Evolutionary conservation across 2,329 filamentous ascomycete genomes (phyloP), one percentile per base, ranked within the genome.

Genomic region (Diplodia sapinea): DNA sequence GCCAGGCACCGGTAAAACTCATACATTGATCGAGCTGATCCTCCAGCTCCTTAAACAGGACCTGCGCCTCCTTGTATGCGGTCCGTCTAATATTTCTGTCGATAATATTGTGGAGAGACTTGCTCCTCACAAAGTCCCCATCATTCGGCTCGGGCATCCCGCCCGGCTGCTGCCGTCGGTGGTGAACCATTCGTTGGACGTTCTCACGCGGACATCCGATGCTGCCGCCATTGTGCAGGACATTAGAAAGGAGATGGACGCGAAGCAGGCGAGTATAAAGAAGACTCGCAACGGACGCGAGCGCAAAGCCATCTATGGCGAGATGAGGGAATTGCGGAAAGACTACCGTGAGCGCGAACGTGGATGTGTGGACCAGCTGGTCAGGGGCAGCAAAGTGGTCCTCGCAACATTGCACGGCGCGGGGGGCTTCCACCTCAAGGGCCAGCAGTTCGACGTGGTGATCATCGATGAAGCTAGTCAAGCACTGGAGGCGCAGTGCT

Each of bases 81-180:
- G 94, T 0, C 95, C 95, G 0, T 97, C 93, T 36, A 99, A 99
- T 77, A 94, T 99, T 72, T 95, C 93, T 0, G 95, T 99, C 1
- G 95, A 99, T 84, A 99, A 99, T 75, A 96, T 99, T 68, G 94
- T 97, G 9, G 95, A 99, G 79, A 89, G 95, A 8, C 86, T 98
- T 1, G 88, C 93, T 1, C 88, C 91, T 0, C 91, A 94, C 78
- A 93, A 93, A 74, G 85, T 97, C 1, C 90, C 93, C 0, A 93
- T 98, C 73, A 86, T 98, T 43, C 90, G 95, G 1, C 87, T 99
- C 0, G 95, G 95, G 1, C 95, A 99, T 78, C 95, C 95, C 0
- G 95, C 95, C 1, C 89, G 95, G 23, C 85, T 99, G 31, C 84
- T 99, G 0, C 94, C 94, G 0, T 93, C 92, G 0, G 93, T 99